These are phyloP conservation scores for Panaeolus papilionaceus DNA, from an alignment of 768 basidiomycete genomes.

Conservation along the genomic window DNA sequence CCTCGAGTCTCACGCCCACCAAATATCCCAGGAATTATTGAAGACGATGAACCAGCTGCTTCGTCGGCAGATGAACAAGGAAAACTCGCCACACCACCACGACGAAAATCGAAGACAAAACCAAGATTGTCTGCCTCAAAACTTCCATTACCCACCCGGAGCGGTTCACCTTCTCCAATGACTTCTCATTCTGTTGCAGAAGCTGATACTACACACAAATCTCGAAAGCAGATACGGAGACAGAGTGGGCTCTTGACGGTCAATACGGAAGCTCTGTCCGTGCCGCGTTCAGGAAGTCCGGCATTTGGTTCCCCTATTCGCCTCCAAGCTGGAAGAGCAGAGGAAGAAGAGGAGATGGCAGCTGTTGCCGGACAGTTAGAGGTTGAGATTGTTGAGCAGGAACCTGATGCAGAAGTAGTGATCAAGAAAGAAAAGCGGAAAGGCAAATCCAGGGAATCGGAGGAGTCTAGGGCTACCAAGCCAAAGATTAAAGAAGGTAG, in stretches of 20 bases:
- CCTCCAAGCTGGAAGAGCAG: constrained; percentile 59
- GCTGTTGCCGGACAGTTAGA: constrained; percentile 39
- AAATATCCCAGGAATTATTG: constrained; percentile 67
- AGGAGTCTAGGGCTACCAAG: constrained; percentile 42
- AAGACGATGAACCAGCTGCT: constrained; percentile 65
- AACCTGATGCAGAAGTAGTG: constrained; percentile 35
- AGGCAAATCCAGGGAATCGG: constrained; percentile 47
- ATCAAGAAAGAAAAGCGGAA: constrained; percentile 56
- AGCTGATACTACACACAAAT: constrained; percentile 32
- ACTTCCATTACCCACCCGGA: constrained; percentile 52
- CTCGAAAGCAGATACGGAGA: constrained; percentile 47
- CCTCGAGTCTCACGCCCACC: constrained; percentile 70
- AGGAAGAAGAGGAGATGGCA: constrained; percentile 60
- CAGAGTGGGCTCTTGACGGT: constrained; percentile 64
- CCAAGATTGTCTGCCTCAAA: constrained; percentile 55
- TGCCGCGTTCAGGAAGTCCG: constrained; percentile 67
- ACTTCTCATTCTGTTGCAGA: constrained; percentile 20
- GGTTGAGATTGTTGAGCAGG: constrained; percentile 42
- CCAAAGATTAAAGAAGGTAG: constrained; percentile 70
- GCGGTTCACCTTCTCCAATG: constrained; percentile 44
- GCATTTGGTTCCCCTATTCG: constrained; percentile 71
- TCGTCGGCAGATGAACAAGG: constrained; percentile 51
- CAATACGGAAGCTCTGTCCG: constrained; percentile 43
- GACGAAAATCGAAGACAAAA: constrained; percentile 52
- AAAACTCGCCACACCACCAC: constrained; percentile 44